Evolutionary conservation across 208 protist genomes (phyloP).

Genomic region (Vickermania ingenoplastis): DNA sequence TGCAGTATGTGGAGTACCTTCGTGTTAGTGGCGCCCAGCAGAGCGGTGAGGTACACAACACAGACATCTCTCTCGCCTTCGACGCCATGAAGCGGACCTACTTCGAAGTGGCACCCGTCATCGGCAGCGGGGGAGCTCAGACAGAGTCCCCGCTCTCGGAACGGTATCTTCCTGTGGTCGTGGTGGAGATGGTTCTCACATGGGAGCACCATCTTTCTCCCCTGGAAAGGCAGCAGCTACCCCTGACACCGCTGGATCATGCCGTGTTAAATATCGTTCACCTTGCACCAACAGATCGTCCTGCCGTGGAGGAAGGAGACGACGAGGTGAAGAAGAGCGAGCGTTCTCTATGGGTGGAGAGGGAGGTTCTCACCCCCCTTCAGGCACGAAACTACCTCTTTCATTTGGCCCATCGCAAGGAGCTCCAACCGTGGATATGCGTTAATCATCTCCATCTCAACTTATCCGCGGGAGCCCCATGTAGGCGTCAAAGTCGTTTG

Average conservation of each 20-base stretch:
- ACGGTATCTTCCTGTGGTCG: background rate
- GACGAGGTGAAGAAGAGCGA: background rate
- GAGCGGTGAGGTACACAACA: slow-evolving; percentile 45
- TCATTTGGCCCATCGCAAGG: background rate
- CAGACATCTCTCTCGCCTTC: slow-evolving; percentile 47
- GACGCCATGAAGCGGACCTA: slow-evolving; percentile 50
- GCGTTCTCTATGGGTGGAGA: background rate
- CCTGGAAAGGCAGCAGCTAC: slow-evolving; percentile 20
- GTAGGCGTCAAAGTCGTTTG: too few species aligned
- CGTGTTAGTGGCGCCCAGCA: slow-evolving; percentile 63
- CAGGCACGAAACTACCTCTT: background rate
- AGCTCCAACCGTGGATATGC: background rate
- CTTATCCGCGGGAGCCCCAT: too few species aligned
- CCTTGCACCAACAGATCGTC: background rate
- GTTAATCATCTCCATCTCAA: background rate
- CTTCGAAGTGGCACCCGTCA: slow-evolving; percentile 14
- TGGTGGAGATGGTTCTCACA: background rate
- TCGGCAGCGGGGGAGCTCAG: too few species aligned
- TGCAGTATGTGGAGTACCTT: slow-evolving; percentile 88
- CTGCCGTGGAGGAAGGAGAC: background rate
- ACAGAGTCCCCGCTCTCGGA: background rate
- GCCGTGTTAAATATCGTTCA: slow-evolving; percentile 68
- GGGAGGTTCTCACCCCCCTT: background rate
- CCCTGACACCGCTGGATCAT: slow-evolving; percentile 51
- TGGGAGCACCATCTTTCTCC: background rate